Conservation (phyloP, 139 green algal species). For the Coccomyxa sp. region DNA sequence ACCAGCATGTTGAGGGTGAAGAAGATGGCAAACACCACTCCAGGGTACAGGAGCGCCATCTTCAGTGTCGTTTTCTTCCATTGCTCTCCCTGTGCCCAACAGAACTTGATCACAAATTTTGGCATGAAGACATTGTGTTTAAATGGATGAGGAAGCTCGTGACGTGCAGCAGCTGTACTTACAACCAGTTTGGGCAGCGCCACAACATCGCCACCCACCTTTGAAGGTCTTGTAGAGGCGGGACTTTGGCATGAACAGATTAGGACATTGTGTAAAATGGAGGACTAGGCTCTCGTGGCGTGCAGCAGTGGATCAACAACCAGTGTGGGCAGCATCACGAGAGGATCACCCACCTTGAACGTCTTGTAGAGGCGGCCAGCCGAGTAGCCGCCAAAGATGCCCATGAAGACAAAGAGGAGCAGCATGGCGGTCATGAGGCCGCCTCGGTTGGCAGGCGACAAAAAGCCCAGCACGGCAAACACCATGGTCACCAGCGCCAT, state of each 20-base stretch:
- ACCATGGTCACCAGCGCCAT: slow-evolving; percentile 93
- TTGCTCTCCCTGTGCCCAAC: slow-evolving; percentile 67
- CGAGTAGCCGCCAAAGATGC: slow-evolving; percentile 89
- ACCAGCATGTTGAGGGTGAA: slow-evolving; percentile 91
- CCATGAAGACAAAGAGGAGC: slow-evolving; percentile 98
- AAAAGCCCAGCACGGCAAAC: slow-evolving; percentile 96
- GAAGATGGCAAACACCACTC: slow-evolving; percentile 87
- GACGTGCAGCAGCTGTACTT: not conserved
- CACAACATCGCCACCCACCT: too few relatives aligned
- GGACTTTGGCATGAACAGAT: too few relatives aligned
- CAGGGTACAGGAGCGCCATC: slow-evolving; percentile 91
- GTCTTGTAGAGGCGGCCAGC: slow-evolving; percentile 88
- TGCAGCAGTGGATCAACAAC: too few relatives aligned
- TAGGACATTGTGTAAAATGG: too few relatives aligned
- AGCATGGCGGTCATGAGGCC: slow-evolving; percentile 95
- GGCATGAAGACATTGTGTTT: not conserved
- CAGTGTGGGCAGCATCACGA: too few relatives aligned
- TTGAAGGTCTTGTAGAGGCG: too few relatives aligned
- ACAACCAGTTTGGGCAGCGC: not conserved
- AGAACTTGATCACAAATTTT: not conserved
- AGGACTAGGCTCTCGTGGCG: too few relatives aligned
- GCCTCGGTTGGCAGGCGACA: slow-evolving; percentile 97
- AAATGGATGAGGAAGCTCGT: too few relatives aligned
- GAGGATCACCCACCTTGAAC: slow-evolving; percentile 45
- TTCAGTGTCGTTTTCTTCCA: slow-evolving; percentile 83